These are phyloP conservation scores for Sphaerostilbella broomeana DNA, from an alignment of 2,329 filamentous ascomycete genomes.

Conservation along the genomic window DNA sequence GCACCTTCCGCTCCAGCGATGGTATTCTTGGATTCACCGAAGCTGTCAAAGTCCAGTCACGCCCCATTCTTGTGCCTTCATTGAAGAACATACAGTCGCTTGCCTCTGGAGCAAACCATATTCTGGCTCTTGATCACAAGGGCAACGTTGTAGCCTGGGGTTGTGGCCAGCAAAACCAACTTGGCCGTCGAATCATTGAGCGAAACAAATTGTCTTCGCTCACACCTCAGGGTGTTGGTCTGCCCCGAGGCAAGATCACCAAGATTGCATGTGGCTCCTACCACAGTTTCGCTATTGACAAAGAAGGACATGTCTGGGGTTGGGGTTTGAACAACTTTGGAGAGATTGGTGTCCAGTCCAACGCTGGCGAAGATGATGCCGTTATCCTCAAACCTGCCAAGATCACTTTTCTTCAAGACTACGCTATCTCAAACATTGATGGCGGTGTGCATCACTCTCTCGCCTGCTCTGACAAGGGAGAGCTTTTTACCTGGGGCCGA, in stretches of 20 bases:
- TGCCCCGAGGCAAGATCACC: constrained; percentile 52
- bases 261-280: constrained; percentile 61
- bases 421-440: constrained; percentile 59
- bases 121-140: constrained; percentile 59
- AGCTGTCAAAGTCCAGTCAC: constrained; percentile 42
- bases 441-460: constrained; percentile 72
- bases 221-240: constrained; percentile 51
- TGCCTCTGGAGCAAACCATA: constrained; percentile 63
- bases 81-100: constrained; percentile 61
- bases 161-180: constrained; percentile 60
- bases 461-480: constrained; percentile 49
- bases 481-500: constrained; percentile 55
- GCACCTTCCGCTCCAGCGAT: constrained; percentile 64
- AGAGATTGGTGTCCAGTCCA: constrained; percentile 61
- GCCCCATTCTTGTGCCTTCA: constrained; percentile 50
- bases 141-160: constrained; percentile 66
- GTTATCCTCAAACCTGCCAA: constrained; percentile 66
- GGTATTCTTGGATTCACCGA: constrained; percentile 59
- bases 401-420: constrained; percentile 56
- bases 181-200: constrained; percentile 53
- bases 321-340: constrained; percentile 89
- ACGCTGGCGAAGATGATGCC: constrained; percentile 48
- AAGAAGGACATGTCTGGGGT: constrained; percentile 62
- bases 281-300: constrained; percentile 74
- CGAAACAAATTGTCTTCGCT: constrained; percentile 58